These are phyloP conservation scores for Perkinsus olseni DNA, from an alignment of 169 alveolate genomes.

Conservation along the genomic window DNA sequence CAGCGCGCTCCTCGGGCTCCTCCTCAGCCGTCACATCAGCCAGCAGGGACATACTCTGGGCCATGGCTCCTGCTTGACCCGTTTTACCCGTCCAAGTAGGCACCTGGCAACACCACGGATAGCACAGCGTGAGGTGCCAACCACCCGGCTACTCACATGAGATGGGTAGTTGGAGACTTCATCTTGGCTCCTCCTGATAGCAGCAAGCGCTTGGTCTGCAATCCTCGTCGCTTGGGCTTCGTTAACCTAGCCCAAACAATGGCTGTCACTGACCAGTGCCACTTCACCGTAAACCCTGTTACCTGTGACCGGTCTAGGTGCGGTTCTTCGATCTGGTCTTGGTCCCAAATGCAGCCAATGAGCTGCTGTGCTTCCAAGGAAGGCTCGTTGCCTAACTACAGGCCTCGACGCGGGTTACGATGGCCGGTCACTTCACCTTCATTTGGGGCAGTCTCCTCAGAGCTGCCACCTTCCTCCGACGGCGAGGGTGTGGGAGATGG, in stretches of 20 bases:
- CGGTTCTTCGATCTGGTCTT: neutral
- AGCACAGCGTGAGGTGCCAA: neutral
- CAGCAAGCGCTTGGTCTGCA: neutral
- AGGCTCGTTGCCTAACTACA: neutral
- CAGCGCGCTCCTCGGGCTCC: neutral
- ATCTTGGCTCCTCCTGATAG: neutral
- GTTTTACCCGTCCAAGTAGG: conserved; percentile 43
- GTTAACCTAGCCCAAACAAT: neutral
- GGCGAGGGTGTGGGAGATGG: neutral
- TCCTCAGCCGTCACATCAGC: neutral
- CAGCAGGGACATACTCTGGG: neutral
- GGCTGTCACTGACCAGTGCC: neutral
- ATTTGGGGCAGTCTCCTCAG: neutral
- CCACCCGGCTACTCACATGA: neutral
- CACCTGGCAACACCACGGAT: conserved; percentile 1
- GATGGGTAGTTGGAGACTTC: neutral
- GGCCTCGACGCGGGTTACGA: neutral
- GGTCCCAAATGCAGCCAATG: neutral
- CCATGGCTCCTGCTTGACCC: conserved; percentile 37
- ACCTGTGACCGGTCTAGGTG: neutral
- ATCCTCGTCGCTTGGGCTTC: neutral
- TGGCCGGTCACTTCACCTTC: neutral
- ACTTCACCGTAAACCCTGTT: neutral
- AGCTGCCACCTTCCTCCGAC: neutral
- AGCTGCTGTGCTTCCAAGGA: neutral